phyloP scores from a whole-genome alignment of 352 stramenopile species.

The Hyaloperonospora arabidopsidis region DNA sequence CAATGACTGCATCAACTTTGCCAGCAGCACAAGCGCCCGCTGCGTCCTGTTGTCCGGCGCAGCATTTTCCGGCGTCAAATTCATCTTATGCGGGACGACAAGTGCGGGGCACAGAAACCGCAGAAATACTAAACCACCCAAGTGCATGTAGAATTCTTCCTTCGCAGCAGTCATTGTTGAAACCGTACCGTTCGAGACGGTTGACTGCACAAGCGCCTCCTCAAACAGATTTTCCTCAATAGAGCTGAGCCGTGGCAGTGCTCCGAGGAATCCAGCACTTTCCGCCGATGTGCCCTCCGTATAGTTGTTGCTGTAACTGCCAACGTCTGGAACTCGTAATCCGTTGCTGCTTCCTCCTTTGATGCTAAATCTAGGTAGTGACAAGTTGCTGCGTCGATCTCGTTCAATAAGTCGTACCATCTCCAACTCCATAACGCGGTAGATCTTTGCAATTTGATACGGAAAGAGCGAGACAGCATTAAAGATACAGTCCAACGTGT shows the following conservation, averaged over 20 bases:
- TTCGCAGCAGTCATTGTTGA: slow-evolving; percentile 27
- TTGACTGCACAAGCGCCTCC: slow-evolving; percentile 26
- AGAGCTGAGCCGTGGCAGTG: slow-evolving; percentile 41
- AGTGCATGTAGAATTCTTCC: slow-evolving; percentile 70
- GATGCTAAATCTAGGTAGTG: slow-evolving; percentile 40
- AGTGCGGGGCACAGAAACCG: slow-evolving; percentile 70
- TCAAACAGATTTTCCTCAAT: slow-evolving; percentile 43
- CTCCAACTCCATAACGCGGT: slow-evolving; percentile 57
- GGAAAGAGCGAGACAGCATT: slow-evolving; percentile 45
- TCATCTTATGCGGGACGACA: slow-evolving; percentile 66
- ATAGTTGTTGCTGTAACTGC: slow-evolving; percentile 25
- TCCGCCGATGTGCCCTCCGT: slow-evolving; percentile 32
- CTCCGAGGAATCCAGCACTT: slow-evolving; percentile 26
- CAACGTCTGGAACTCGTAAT: slow-evolving; percentile 16
- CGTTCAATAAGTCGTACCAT: slow-evolving; percentile 67
- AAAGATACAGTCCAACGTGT: slow-evolving; percentile 45
- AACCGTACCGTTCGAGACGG: slow-evolving; percentile 15
- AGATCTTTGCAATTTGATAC: slow-evolving; percentile 74
- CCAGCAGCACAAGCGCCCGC: slow-evolving; percentile 62
- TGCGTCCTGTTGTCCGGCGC: slow-evolving; percentile 44
- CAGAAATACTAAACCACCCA: slow-evolving; percentile 72
- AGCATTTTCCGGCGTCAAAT: slow-evolving; percentile 39
- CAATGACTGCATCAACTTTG: slow-evolving; percentile 76
- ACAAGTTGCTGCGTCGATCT: slow-evolving; percentile 45
- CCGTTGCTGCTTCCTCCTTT: slow-evolving; percentile 37